Percentiles rank a stretch among this genome's conserved stretches.
These are phyloP conservation scores for Eremothecium cymbalariae DNA, from an alignment of 1,139 yeast species.

Conservation along the genomic window DNA sequence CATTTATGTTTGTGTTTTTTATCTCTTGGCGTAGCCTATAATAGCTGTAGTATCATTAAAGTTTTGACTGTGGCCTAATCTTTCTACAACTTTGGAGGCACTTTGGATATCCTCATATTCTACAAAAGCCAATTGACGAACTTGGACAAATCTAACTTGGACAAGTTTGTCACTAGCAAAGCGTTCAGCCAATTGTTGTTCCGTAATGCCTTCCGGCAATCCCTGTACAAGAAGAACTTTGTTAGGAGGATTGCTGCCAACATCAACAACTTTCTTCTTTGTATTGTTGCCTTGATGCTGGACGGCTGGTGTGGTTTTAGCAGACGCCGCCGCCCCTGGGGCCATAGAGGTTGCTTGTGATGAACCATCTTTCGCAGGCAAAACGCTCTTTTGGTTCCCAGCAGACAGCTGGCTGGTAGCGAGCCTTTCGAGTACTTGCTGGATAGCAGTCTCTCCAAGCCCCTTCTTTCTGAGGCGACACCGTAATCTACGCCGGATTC, in stretches of 20 bases:
- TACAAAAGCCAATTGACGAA: constrained; percentile 67
- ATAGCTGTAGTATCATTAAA: constrained; percentile 14
- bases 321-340: not conserved
- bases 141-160: constrained; percentile 57
- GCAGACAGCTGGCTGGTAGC: too few species aligned
- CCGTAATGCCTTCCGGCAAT: constrained; percentile 42
- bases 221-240: constrained; percentile 61
- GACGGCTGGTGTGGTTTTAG: constrained; percentile 9
- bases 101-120: constrained; percentile 56
- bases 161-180: constrained; percentile 46
- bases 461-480: constrained; percentile 20
- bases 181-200: constrained; percentile 34
- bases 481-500: constrained; percentile 21
- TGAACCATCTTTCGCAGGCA: too few species aligned
- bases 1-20: constrained; percentile 1
- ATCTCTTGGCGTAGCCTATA: constrained; percentile 24
- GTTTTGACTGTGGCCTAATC: constrained; percentile 31
- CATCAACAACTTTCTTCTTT: constrained; percentile 23
- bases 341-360: not conserved
- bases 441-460: constrained; percentile 11
- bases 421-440: too few species aligned
- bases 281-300: constrained; percentile 30
- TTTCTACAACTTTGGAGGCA: constrained; percentile 40
- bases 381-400: too few species aligned
- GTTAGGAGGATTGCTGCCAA: constrained; percentile 48